These are phyloP conservation scores for Crithidia bombi DNA, from an alignment of 208 protist genomes.

Conservation along the genomic window DNA sequence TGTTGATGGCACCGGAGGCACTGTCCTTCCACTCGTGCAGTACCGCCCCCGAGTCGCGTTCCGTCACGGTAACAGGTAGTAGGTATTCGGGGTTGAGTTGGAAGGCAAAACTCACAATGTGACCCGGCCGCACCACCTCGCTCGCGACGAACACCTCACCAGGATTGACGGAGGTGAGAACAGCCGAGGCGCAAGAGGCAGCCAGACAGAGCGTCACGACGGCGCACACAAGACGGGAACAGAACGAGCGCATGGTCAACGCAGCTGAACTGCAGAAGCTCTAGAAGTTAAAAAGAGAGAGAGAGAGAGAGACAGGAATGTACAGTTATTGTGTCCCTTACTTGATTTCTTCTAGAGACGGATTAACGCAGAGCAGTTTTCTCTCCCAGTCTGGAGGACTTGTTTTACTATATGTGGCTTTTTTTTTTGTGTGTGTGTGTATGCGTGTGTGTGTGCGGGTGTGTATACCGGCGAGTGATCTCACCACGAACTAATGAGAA, in stretches of 20 bases:
- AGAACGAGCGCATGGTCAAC: background rate
- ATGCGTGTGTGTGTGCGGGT: no score
- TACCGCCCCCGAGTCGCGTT: background rate
- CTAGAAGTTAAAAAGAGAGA: background rate
- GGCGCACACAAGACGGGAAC: background rate
- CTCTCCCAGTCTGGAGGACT: no score
- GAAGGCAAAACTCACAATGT: conserved; percentile 48
- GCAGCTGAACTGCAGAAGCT: background rate
- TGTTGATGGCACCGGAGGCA: background rate
- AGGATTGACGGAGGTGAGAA: conserved; percentile 11
- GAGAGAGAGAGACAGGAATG: no score
- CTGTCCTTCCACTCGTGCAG: conserved; percentile 9
- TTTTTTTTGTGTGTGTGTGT: no score
- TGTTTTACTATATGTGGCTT: no score
- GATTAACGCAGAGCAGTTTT: no score
- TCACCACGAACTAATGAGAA: no score
- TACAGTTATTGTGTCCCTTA: no score
- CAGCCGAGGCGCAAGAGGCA: background rate
- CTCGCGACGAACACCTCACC: conserved; percentile 34
- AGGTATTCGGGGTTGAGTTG: conserved; percentile 27
- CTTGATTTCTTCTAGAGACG: no score
- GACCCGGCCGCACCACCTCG: conserved; percentile 38
- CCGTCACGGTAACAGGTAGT: conserved; percentile 8
- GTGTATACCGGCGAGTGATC: no score
- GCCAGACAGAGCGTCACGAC: background rate